Evolutionary conservation across 495 filamentous ascomycete species (phyloP), one percentile per base, ranked within the genome.

Genomic region (Aspergillus bertholletiae): DNA sequence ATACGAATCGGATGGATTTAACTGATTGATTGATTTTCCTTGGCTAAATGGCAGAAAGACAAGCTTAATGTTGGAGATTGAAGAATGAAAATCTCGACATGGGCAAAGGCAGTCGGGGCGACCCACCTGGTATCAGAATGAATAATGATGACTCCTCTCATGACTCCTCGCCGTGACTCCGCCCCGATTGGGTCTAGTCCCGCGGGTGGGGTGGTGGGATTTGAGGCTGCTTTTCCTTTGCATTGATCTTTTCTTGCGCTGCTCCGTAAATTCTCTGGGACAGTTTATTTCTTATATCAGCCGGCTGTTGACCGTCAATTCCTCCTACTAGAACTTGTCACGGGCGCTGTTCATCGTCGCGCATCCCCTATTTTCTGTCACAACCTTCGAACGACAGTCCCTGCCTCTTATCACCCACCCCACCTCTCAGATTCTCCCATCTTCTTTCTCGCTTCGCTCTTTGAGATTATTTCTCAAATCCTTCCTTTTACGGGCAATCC

Each of bases 181-280:
- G 50, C 46, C 63, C 56, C 30, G 28, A 63, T 65, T 53, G 46
- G 54, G 60, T 21, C 47, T 65, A 65, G 60, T 40, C 48, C 50
- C 30, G 49, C 49, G 45, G 55, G 46, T 40, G 48, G 43, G 54
- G 53, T 18, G 49, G 26, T 49, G 49, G 47, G 52, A 58, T 60
- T 60, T 60, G 39, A 21, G 39, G 39, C 39, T 7, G 39, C 39
- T 43, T 43, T 21, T 18, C 39, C 23, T 54, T 41, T 40, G 32
- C n/a, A 28, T 54, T 50, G 35, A 55, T 53, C 46, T 56, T 53
- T 53, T 43, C 39, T 18, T 43, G 39, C 39, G 18, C 11, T 1
- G 3, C 17, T 40, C 18, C 37, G 18, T 7, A 18, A 40, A 11
- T 17, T 40, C 15, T 7, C 13, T 32, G 8, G 13, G 34, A n/a